Evolutionary conservation across 306 rosid genomes (phyloP).

Genomic region (barrel medic (Medicago truncatula)): DNA sequence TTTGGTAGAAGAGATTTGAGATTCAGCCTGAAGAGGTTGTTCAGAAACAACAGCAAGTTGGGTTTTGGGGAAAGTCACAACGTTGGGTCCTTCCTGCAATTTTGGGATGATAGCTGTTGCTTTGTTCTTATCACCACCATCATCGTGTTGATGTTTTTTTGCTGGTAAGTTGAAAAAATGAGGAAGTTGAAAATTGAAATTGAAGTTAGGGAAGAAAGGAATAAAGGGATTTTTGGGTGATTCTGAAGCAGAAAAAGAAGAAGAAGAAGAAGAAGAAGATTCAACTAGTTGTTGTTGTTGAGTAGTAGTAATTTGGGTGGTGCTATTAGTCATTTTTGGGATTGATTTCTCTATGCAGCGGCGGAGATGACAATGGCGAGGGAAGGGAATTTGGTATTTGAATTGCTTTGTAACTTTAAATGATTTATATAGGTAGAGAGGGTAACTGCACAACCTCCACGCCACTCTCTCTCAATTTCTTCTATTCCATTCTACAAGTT

Average conservation of each 20-base stretch:
- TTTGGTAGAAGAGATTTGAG: slow-evolving; percentile 50
- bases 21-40: slow-evolving; percentile 59
- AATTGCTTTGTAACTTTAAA: too few relatives aligned
- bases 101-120: neutral
- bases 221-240: slow-evolving; percentile 45
- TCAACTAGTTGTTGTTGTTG: too few relatives aligned
- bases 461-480: too few relatives aligned
- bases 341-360: too few relatives aligned
- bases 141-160: neutral
- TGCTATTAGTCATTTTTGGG: too few relatives aligned
- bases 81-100: neutral
- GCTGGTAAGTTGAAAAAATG: slow-evolving; percentile 44
- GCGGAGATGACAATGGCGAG: too few relatives aligned
- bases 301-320: too few relatives aligned
- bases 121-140: neutral
- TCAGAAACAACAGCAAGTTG: slow-evolving; percentile 47
- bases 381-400: too few relatives aligned
- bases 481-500: too few relatives aligned
- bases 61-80: slow-evolving; percentile 62
- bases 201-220: slow-evolving; percentile 58
- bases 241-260: neutral
- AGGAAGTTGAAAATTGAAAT: slow-evolving; percentile 46
- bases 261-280: too few relatives aligned
- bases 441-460: too few relatives aligned
- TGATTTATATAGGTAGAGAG: too few relatives aligned